Conservation (phyloP, 331 rosid species). For the Stylosanthes scabra region DNA sequence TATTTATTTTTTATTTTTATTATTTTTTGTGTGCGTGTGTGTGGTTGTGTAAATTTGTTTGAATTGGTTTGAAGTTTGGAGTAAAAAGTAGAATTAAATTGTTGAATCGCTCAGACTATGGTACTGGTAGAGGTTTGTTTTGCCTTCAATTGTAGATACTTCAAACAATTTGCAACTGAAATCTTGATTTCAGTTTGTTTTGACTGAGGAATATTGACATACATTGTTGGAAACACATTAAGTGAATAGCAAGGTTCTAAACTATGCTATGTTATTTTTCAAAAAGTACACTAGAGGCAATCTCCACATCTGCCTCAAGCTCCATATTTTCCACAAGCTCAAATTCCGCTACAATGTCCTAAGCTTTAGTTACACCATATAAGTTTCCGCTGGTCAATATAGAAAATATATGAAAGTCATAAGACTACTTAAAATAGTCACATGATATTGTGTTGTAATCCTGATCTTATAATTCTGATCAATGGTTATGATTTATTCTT, state of each 20-base stretch:
- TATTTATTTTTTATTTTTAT: slow-evolving; percentile 17
- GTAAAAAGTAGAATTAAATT: no score
- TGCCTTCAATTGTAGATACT: not conserved
- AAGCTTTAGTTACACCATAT: not conserved
- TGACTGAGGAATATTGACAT: not conserved
- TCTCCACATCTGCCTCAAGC: not conserved
- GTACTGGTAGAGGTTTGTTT: not conserved
- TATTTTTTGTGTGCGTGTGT: not conserved
- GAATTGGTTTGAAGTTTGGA: no score
- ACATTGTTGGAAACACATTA: not conserved
- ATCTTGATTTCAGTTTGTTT: not conserved
- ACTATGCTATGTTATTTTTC: no score
- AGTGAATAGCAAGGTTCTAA: not conserved
- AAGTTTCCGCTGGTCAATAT: not conserved
- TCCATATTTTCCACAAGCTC: not conserved
- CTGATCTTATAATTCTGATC: not conserved
- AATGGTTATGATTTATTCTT: not conserved
- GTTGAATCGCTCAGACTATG: not conserved
- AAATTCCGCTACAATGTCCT: not conserved
- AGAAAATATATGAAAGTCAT: not conserved
- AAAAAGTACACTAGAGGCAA: no score
- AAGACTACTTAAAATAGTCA: no score
- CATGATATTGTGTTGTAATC: not conserved
- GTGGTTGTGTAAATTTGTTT: no score
- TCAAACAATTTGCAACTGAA: not conserved